phyloP scores from a whole-genome alignment of 2,329 filamentous ascomycete species.

The Mycosphaerella sp. region DNA sequence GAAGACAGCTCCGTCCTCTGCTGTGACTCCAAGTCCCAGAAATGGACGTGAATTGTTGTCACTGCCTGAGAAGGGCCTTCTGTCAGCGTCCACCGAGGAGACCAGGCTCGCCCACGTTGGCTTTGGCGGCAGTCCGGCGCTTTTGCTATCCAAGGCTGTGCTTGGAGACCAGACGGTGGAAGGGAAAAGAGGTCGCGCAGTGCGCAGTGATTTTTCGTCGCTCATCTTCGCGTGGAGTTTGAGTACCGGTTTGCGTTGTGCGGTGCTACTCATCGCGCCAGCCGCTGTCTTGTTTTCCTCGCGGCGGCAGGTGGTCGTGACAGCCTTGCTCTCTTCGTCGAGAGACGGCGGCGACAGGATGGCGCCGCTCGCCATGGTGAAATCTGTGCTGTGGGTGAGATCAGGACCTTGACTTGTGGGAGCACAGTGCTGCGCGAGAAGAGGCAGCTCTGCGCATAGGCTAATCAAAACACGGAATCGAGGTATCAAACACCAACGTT shows the following conservation, averaged over 20 bases:
- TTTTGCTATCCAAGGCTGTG: slow-evolving; percentile 3
- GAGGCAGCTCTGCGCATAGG: not conserved
- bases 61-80: not conserved
- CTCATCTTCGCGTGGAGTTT: not conserved
- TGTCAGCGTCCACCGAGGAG: not conserved
- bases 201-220: slow-evolving; percentile 1
- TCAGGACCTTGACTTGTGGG: not conserved
- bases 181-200: slow-evolving; percentile 10
- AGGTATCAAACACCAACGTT: not conserved
- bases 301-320: slow-evolving; percentile 2
- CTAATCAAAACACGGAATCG: not conserved
- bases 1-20: not conserved
- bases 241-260: not conserved
- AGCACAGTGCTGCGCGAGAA: not conserved
- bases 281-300: not conserved
- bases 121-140: slow-evolving; percentile 15
- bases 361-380: slow-evolving; percentile 4
- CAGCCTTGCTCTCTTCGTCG: slow-evolving; percentile 7
- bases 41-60: not conserved
- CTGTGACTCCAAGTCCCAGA: not conserved
- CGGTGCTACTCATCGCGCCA: not conserved
- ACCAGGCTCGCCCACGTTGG: slow-evolving; percentile 14
- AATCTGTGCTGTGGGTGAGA: not conserved
- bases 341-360: not conserved
- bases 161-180: slow-evolving; percentile 16